phyloP scores from a whole-genome alignment of 805 yeast species.

The Kazachstania viticola region DNA sequence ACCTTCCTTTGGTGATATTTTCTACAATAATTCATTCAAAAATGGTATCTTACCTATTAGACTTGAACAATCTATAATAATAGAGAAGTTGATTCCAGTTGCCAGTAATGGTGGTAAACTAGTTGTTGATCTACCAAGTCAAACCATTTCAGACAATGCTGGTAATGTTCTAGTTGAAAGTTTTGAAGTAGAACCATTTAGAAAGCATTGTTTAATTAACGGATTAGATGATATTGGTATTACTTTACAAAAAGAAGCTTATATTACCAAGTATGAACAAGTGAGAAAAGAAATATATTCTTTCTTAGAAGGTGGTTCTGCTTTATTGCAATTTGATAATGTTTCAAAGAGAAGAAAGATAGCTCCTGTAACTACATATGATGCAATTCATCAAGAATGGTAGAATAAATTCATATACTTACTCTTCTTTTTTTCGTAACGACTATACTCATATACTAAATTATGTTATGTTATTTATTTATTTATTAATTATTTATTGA shows the following conservation, averaged over 20 bases:
- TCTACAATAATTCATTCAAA: conserved; percentile 93
- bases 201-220: conserved; percentile 88
- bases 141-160: conserved; percentile 55
- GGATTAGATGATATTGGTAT: conserved; percentile 97
- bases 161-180: conserved; percentile 69
- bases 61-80: conserved; percentile 67
- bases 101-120: conserved; percentile 61
- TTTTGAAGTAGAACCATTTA: conserved; percentile 81
- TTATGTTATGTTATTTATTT: too few species aligned
- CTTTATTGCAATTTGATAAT: conserved; percentile 32
- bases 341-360: conserved; percentile 2
- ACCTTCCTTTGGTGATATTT: conserved; percentile 96
- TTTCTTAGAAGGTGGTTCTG: conserved; percentile 85
- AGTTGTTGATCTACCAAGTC: conserved; percentile 78
- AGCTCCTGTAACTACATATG: conserved; percentile 4
- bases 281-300: conserved; percentile 71
- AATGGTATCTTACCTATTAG: conserved; percentile 91
- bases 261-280: conserved; percentile 62
- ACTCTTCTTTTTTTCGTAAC: too few species aligned
- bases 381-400: conserved; percentile 10
- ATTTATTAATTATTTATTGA: too few species aligned
- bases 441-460: too few species aligned
- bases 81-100: conserved; percentile 61
- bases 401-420: too few species aligned
- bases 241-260: conserved; percentile 80